A percentile compares a stretch with the other conserved stretches of the same genome.
phyloP scores from a whole-genome alignment of 2,329 filamentous ascomycete species.

The Epichloe elymi region DNA sequence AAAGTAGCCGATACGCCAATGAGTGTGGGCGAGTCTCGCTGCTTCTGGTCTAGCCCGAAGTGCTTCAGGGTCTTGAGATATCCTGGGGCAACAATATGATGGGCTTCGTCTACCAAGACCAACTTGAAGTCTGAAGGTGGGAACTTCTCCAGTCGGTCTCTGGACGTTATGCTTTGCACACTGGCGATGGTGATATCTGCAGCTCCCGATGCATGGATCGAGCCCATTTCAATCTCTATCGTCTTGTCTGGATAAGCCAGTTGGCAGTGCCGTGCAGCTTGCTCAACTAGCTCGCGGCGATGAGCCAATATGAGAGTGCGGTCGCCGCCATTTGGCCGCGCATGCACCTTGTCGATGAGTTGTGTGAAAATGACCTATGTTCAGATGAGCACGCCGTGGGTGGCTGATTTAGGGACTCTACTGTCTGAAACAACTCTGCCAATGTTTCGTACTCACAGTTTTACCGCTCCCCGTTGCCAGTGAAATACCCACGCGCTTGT shows the following conservation, averaged over 20 bases:
- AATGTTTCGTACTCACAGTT: constrained; percentile 43
- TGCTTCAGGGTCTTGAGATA: constrained; percentile 68
- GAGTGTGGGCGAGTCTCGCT: constrained; percentile 42
- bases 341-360: constrained; percentile 64
- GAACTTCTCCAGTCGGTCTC: constrained; percentile 68
- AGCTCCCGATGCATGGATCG: constrained; percentile 56
- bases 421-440: not conserved
- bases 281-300: constrained; percentile 83
- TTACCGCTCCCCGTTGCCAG: constrained; percentile 83
- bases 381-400: not conserved
- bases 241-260: constrained; percentile 66
- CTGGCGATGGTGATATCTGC: constrained; percentile 94
- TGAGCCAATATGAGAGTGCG: constrained; percentile 89
- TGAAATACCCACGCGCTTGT: constrained; percentile 72
- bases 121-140: constrained; percentile 73
- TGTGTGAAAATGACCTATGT: constrained; percentile 85
- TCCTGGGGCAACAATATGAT: constrained; percentile 79
- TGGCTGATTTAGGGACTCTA: not conserved
- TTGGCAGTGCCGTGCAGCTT: constrained; percentile 76
- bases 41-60: constrained; percentile 52
- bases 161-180: constrained; percentile 69
- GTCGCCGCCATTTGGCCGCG: constrained; percentile 36
- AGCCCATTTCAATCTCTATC: constrained; percentile 88
- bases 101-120: constrained; percentile 86
- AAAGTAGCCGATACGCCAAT: constrained; percentile 82